These are phyloP conservation scores for Boechera retrofracta DNA, from an alignment of 345 rosid genomes.

Conservation along the genomic window DNA sequence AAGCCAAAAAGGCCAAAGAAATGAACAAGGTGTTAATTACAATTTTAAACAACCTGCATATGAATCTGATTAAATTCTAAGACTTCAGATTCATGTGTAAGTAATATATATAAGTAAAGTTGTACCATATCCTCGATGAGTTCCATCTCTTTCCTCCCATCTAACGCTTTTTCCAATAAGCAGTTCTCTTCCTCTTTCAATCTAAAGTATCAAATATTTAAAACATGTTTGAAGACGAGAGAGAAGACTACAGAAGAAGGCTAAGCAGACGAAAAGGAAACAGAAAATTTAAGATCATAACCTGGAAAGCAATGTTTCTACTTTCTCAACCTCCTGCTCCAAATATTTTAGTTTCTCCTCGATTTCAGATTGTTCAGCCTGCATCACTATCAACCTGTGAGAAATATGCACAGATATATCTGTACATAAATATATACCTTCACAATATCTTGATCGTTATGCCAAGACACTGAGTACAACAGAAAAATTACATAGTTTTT, in stretches of 20 bases:
- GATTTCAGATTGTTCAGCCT: constrained; percentile 89
- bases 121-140: constrained; percentile 68
- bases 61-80: constrained; percentile 16
- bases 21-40: constrained; percentile 17
- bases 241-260: constrained; percentile 17
- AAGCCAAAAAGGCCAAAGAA: constrained; percentile 34
- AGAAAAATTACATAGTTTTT: constrained; percentile 16
- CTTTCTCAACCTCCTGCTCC: constrained; percentile 57
- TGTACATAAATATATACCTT: constrained; percentile 23
- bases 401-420: constrained; percentile 26
- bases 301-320: constrained; percentile 62
- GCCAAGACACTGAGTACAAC: constrained; percentile 29
- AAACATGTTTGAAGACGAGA: constrained; percentile 8
- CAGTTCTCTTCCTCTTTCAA: constrained; percentile 70
- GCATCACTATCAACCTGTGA: constrained; percentile 42
- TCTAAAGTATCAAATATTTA: constrained; percentile 51
- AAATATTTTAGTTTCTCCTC: constrained; percentile 70
- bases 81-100: constrained; percentile 14
- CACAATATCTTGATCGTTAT: constrained; percentile 7
- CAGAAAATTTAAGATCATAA: constrained; percentile 35
- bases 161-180: constrained; percentile 52
- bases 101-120: constrained; percentile 14
- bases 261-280: constrained; percentile 12
- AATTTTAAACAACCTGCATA: constrained; percentile 24
- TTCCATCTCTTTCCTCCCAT: constrained; percentile 54